Evolutionary conservation across 495 filamentous ascomycete genomes (phyloP).

Genomic region (Filosporella fistucella): DNA sequence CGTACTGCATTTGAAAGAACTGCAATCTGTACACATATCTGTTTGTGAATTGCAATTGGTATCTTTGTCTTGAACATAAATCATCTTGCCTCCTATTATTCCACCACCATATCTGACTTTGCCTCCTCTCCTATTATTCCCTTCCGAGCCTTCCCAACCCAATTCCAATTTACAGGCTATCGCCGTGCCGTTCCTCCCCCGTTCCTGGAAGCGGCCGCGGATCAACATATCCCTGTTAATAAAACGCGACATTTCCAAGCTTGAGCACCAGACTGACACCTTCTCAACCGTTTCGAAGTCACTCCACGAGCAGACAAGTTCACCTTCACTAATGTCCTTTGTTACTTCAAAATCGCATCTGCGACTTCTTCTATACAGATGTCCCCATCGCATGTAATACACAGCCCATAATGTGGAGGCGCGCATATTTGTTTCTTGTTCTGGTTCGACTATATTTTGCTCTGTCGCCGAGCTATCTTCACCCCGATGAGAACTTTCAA

Average conservation of each 20-base stretch:
- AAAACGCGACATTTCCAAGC: slow-evolving; percentile 8
- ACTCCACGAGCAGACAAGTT: slow-evolving; percentile 6
- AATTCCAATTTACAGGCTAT: too few relatives aligned
- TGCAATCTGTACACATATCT: too few relatives aligned
- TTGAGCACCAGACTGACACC: neutral
- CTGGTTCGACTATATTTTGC: slow-evolving; percentile 91
- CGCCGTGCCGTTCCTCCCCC: too few relatives aligned
- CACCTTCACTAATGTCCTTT: slow-evolving; percentile 18
- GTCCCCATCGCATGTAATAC: slow-evolving; percentile 16
- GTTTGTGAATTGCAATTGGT: too few relatives aligned
- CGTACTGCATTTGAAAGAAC: too few relatives aligned
- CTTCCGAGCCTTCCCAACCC: neutral
- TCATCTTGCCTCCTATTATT: neutral
- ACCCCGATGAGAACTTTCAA: slow-evolving; percentile 98
- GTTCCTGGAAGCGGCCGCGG: neutral
- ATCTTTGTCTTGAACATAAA: neutral
- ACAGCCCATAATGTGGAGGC: slow-evolving; percentile 71
- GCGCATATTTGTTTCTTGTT: slow-evolving; percentile 79
- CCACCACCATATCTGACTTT: neutral
- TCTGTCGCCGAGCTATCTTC: slow-evolving; percentile 89
- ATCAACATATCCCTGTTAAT: neutral
- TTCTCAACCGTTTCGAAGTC: slow-evolving; percentile 7
- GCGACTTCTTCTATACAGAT: slow-evolving; percentile 17
- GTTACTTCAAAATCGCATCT: slow-evolving; percentile 7
- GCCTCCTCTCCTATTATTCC: neutral